phyloP scores from a whole-genome alignment of 257 asterid genomes.

The Solanum sitiens region DNA sequence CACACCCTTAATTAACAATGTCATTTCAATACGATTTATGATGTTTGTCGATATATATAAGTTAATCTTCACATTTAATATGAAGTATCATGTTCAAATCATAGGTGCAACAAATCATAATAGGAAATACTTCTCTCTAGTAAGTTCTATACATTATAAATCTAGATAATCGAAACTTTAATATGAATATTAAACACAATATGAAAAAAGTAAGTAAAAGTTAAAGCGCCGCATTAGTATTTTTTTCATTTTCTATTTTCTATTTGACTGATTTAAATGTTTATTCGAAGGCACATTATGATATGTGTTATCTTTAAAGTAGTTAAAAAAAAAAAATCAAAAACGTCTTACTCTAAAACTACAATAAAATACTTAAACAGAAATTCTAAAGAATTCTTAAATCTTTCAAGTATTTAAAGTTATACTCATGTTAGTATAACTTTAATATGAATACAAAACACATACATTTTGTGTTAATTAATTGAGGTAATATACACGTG shows the following conservation, averaged over 20 bases:
- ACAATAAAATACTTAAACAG: no score
- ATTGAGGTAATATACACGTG: background rate
- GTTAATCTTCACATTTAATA: background rate
- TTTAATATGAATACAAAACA: no score
- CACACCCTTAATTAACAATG: no score
- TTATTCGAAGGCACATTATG: background rate
- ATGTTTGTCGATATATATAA: background rate
- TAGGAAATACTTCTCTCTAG: background rate
- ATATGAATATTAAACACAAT: fast-evolving
- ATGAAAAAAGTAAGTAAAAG: background rate
- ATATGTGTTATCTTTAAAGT: background rate
- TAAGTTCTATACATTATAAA: background rate
- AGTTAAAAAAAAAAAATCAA: no score
- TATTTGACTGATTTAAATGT: background rate
- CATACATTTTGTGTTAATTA: background rate
- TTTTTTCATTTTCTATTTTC: background rate
- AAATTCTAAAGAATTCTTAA: no score
- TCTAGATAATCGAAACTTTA: background rate
- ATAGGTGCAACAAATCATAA: background rate
- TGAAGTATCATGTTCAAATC: background rate
- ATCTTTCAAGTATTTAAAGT: background rate
- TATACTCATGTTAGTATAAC: no score
- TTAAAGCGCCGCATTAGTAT: background rate
- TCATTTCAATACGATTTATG: background rate
- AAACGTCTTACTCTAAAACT: background rate